These are phyloP conservation scores for Sporisorium graminicola DNA, from an alignment of 1,284 basidiomycete species.

Conservation along the genomic window DNA sequence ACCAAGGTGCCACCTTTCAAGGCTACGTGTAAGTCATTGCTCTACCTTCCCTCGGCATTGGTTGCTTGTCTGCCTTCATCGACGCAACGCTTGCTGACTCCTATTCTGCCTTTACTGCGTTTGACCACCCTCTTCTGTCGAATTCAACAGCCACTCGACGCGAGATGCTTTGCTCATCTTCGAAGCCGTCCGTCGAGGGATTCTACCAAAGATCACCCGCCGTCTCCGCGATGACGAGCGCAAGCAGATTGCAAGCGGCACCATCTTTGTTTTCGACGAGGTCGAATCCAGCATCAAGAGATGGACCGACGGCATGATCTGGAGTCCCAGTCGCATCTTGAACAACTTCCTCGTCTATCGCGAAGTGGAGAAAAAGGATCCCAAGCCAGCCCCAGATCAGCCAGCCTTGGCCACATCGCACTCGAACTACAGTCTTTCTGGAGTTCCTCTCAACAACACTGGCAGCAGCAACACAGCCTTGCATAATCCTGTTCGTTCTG, in stretches of 20 bases:
- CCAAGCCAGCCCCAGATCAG: conserved; percentile 34
- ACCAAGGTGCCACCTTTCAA: conserved; percentile 27
- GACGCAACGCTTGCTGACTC: not conserved
- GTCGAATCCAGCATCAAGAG: conserved; percentile 97
- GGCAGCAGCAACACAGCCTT: conserved; percentile 1
- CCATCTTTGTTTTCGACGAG: conserved; percentile 97
- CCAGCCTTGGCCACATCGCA: conserved; percentile 35
- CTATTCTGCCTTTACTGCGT: not conserved
- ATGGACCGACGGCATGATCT: conserved; percentile 97
- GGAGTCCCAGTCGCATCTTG: conserved; percentile 88
- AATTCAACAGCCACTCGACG: conserved; percentile 82
- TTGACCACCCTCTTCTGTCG: conserved; percentile 70
- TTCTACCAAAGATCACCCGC: conserved; percentile 92
- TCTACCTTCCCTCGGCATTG: not conserved
- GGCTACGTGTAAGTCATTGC: conserved; percentile 26
- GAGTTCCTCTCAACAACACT: conserved; percentile 8
- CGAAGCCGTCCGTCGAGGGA: conserved; percentile 88
- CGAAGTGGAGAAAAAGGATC: conserved; percentile 61
- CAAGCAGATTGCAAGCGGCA: conserved; percentile 91
- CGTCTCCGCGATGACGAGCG: conserved; percentile 88
- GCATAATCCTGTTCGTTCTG: conserved; percentile 27
- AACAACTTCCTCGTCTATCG: conserved; percentile 84
- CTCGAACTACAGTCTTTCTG: conserved; percentile 25
- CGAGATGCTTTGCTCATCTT: conserved; percentile 95
- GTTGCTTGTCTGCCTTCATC: not conserved